Conservation (phyloP, 441 rosid genomes). For the Lagerstroemia fauriei region DNA sequence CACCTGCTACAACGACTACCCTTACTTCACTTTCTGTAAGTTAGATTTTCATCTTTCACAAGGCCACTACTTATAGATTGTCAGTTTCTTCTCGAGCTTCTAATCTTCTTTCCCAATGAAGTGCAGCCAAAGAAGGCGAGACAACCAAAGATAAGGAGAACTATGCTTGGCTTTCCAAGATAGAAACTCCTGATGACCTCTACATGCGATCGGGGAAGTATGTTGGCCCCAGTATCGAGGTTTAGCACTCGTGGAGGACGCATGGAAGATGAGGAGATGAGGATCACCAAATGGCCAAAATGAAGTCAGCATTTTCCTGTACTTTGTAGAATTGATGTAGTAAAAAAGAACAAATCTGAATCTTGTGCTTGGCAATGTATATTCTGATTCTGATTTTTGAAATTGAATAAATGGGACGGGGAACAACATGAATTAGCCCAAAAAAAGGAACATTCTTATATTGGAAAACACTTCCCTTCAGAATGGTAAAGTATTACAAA, state of each 20-base stretch:
- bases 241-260: constrained; percentile 31
- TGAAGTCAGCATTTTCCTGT: neutral
- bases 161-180: constrained; percentile 82
- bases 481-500: neutral
- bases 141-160: constrained; percentile 52
- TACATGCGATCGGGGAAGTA: constrained; percentile 66
- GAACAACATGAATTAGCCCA: neutral
- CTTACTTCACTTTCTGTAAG: constrained; percentile 61
- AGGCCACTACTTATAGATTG: neutral
- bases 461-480: neutral
- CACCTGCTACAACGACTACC: constrained; percentile 76
- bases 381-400: neutral
- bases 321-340: neutral
- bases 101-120: neutral
- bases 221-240: constrained; percentile 53
- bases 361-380: neutral
- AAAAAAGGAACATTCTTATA: neutral
- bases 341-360: neutral
- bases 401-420: neutral
- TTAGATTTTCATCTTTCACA: constrained; percentile 7
- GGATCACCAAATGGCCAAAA: neutral
- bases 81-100: neutral
- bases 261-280: neutral
- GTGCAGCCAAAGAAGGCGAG: constrained; percentile 47
- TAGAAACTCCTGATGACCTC: constrained; percentile 61